Evolutionary conservation across 1,284 basidiomycete species (phyloP).

Genomic region (Pascua guehoae): DNA sequence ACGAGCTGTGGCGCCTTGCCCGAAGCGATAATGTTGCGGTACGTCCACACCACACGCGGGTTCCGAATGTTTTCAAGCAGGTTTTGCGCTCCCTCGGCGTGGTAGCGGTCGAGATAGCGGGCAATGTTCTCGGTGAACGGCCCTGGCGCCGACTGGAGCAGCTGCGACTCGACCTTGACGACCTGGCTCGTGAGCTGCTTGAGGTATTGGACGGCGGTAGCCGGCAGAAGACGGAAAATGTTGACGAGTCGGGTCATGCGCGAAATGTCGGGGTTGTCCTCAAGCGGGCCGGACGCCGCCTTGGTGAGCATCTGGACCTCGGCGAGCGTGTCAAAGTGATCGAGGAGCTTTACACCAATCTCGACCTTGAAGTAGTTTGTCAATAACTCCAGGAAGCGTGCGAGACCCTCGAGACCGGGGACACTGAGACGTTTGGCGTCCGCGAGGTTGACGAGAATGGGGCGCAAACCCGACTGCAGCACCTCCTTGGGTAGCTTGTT

Average conservation of each 20-base stretch:
- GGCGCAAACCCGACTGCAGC: constrained; percentile 88
- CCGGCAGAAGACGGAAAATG: constrained; percentile 92
- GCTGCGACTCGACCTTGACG: constrained; percentile 87
- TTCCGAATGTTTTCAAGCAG: constrained; percentile 76
- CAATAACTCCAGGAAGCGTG: constrained; percentile 87
- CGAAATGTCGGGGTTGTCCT: constrained; percentile 86
- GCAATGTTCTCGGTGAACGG: constrained; percentile 93
- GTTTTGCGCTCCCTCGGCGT: constrained; percentile 76
- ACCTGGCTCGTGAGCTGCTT: constrained; percentile 79
- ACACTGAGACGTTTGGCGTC: constrained; percentile 93
- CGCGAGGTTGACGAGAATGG: constrained; percentile 96
- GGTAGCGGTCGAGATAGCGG: constrained; percentile 87
- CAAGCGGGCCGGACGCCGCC: constrained; percentile 71
- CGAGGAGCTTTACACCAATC: constrained; percentile 94
- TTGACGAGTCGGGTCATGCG: constrained; percentile 92
- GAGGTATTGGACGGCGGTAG: constrained; percentile 88
- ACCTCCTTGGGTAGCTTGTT: constrained; percentile 92
- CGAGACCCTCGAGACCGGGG: constrained; percentile 90
- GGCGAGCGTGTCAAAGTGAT: constrained; percentile 88
- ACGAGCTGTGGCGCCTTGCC: constrained; percentile 71
- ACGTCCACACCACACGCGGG: constrained; percentile 69
- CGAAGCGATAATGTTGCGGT: constrained; percentile 75
- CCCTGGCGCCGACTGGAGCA: constrained; percentile 83
- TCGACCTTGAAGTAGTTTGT: constrained; percentile 99
- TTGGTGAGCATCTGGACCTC: constrained; percentile 71